Percentiles rank a stretch among this genome's conserved stretches.
These are phyloP conservation scores for Podospora anserina DNA, from an alignment of 495 filamentous ascomycete genomes.

Conservation along the genomic window DNA sequence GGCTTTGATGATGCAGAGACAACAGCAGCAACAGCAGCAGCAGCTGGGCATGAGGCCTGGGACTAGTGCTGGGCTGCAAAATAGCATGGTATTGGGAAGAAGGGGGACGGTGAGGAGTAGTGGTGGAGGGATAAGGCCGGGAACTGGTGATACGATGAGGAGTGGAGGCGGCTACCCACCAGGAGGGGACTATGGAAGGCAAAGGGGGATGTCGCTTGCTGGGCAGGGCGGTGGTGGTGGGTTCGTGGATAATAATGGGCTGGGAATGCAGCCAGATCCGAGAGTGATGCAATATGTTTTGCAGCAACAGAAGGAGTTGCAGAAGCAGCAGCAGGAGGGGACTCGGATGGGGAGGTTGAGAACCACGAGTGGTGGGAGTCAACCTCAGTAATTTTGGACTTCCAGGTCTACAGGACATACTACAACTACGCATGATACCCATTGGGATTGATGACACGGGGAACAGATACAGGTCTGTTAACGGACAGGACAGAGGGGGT, in stretches of 20 bases:
- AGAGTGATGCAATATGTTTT: background rate
- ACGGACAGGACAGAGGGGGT: no score
- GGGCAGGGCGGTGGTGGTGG: background rate
- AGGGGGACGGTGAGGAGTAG: conserved; percentile 17
- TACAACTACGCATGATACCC: background rate
- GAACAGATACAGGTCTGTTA: no score
- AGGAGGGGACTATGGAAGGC: background rate
- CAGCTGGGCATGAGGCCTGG: conserved; percentile 4
- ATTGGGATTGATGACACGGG: no score
- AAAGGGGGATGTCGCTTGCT: background rate
- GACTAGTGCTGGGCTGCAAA: conserved; percentile 1
- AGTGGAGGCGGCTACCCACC: background rate
- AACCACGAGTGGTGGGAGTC: background rate
- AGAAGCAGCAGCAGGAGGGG: background rate
- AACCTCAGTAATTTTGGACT: background rate
- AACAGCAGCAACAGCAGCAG: background rate
- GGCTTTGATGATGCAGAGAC: background rate
- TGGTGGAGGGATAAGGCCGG: background rate
- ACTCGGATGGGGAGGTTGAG: background rate
- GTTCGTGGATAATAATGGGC: background rate
- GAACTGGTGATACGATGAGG: background rate
- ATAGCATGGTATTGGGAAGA: background rate
- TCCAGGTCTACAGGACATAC: background rate
- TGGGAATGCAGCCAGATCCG: background rate
- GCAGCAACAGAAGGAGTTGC: background rate